These are phyloP conservation scores for Pelargonium myrrhifolium DNA, from an alignment of 441 rosid species.

Conservation along the genomic window DNA sequence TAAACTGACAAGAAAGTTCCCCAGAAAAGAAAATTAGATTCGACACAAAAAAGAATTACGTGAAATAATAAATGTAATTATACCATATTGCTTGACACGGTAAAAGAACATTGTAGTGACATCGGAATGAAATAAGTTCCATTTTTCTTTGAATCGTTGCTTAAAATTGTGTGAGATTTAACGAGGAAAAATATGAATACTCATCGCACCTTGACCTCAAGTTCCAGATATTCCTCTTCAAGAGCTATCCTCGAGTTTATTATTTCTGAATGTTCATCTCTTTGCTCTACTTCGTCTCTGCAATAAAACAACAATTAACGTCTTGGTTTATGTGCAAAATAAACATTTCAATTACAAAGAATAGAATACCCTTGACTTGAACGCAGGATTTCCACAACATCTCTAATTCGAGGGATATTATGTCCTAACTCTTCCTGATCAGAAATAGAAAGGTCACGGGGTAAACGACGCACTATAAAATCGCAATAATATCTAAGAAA, in stretches of 20 bases:
- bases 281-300: slow-evolving; percentile 42
- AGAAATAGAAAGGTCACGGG: slow-evolving; percentile 13
- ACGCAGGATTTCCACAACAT: slow-evolving; percentile 39
- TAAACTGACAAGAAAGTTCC: slow-evolving; percentile 34
- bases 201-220: slow-evolving; percentile 62
- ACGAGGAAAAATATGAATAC: neutral
- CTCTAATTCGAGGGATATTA: slow-evolving; percentile 33
- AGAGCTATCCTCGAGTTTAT: slow-evolving; percentile 34
- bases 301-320: slow-evolving; percentile 14
- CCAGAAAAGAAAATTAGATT: no score
- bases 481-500: no score
- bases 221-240: slow-evolving; percentile 59
- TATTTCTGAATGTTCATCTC: slow-evolving; percentile 30
- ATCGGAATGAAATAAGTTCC: no score
- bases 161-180: neutral
- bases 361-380: slow-evolving; percentile 41
- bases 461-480: neutral
- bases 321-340: slow-evolving; percentile 11
- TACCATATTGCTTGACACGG: no score
- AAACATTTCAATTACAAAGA: slow-evolving; percentile 19
- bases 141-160: slow-evolving; percentile 4
- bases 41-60: no score
- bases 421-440: slow-evolving; percentile 61
- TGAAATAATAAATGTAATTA: no score
- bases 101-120: no score